Base-by-base conservation (phyloP, 2,329 filamentous ascomycete genomes). In the Colletotrichum spaethianum region DNA sequence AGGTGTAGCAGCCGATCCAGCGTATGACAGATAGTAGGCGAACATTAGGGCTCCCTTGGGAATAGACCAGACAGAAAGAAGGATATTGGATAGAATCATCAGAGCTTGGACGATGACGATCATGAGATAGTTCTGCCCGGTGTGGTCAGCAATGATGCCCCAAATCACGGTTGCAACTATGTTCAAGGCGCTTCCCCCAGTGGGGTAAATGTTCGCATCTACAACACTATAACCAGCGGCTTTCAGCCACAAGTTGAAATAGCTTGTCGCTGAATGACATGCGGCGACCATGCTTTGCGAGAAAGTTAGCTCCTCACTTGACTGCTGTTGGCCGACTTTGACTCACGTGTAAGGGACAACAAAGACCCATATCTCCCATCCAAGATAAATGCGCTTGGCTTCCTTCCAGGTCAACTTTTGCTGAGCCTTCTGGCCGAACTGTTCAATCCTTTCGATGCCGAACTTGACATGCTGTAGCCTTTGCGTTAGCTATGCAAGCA, bases 151-250 rank as follows among this genome's bases (percentile, higher is more conserved):
- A 23, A 75, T 62, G 7, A 70, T 74, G n/a, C 74, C 74, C 33
- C 65, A 74, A 8, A 52, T 52, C 2, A 75, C 66, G 2, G 75
- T 68, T 0, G 59, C 55, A 4, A 76, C 75, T 8, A 76, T 64
- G 40, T 62, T 73, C 20, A 76, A 14, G 12, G 74, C 75, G 26
- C 53, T 65, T 14, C 67, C 67, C 2, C 60, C 61, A 14, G 68
- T 71, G 77, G 31, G n/a, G 87, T 80, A 89, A 76, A 0, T 87
- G 87, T 48, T 83, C 33, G 85, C 82, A 73, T 91, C 89, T 84
- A 86, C 87, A 0, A 75, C 69, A 53, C 86, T 84, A 68, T 84
- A 85, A n/a, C 80, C 77, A 71, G 67, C 84, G 77, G 55, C 79
- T 75, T 84, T 85, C 50, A 85, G 74, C 82, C 82, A 85, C 1